A percentile compares a stretch with the other conserved stretches of the same genome.
phyloP scores from a whole-genome alignment of 805 yeast genomes.

The Tetrapisispora iriomotensis region DNA sequence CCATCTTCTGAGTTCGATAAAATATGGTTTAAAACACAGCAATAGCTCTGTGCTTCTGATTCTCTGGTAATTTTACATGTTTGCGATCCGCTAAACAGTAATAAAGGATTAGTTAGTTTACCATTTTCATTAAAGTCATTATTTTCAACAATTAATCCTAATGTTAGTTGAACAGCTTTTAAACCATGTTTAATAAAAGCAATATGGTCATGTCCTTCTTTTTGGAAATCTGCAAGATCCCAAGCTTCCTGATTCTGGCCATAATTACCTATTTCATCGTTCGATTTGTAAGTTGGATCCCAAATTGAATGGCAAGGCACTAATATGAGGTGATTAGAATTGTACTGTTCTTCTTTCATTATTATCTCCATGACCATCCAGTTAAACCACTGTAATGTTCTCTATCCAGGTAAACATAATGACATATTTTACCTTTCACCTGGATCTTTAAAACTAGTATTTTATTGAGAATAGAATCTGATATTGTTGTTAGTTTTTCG shows the following conservation, averaged over 20 bases:
- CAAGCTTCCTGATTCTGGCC: constrained; percentile 50
- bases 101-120: neutral
- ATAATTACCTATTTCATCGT: constrained; percentile 22
- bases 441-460: too few relatives aligned
- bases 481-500: too few relatives aligned
- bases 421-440: neutral
- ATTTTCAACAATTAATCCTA: constrained; percentile 2
- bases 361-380: too few relatives aligned
- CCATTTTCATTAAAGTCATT: constrained; percentile 26
- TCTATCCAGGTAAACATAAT: too few relatives aligned
- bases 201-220: constrained; percentile 58
- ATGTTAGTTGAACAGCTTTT: constrained; percentile 32
- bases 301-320: constrained; percentile 61
- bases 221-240: constrained; percentile 58
- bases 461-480: too few relatives aligned
- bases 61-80: constrained; percentile 50
- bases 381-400: too few relatives aligned
- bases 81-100: constrained; percentile 57
- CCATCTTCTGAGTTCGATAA: constrained; percentile 1
- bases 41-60: constrained; percentile 56
- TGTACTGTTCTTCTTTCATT: too few relatives aligned
- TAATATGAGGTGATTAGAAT: constrained; percentile 34
- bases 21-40: constrained; percentile 33
- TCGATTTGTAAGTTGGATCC: constrained; percentile 17
- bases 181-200: constrained; percentile 55